A percentile compares a stretch with the other conserved stretches of the same genome.
phyloP scores from a whole-genome alignment of 2,329 filamentous ascomycete species.

The Fusarium sp. region DNA sequence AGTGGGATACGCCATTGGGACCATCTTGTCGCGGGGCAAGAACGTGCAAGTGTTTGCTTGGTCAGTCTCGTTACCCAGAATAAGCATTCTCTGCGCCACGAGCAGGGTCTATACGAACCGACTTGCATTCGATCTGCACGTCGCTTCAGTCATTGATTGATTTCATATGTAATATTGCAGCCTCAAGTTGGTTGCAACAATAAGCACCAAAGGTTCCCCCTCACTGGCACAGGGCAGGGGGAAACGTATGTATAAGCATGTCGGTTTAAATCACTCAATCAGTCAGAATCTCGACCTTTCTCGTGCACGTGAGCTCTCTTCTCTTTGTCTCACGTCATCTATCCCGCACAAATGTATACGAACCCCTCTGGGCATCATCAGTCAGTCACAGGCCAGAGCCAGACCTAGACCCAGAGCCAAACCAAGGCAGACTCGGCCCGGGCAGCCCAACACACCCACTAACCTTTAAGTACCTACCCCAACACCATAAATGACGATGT shows the following conservation, averaged over 20 bases:
- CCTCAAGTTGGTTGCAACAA: not conserved
- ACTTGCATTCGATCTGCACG: conserved; percentile 24
- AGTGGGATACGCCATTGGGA: not conserved
- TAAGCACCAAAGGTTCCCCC: conserved; percentile 1
- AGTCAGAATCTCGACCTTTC: not conserved
- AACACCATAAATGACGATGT: not conserved
- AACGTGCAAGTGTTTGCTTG: conserved; percentile 24
- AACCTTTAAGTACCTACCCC: not conserved
- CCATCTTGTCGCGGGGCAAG: not conserved
- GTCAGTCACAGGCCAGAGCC: not conserved
- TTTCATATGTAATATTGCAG: not conserved
- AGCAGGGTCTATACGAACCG: conserved; percentile 26
- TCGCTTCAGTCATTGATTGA: not conserved
- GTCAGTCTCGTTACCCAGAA: conserved; percentile 22
- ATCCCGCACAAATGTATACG: not conserved
- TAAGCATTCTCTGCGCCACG: conserved; percentile 16
- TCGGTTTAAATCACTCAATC: conserved; percentile 9
- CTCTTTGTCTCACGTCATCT: conserved; percentile 15
- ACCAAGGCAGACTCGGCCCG: not conserved
- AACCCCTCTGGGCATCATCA: not conserved
- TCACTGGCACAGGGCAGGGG: not conserved
- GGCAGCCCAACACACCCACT: not conserved
- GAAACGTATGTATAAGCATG: not conserved
- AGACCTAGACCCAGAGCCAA: not conserved
- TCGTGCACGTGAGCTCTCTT: conserved; percentile 2